Evolutionary conservation across 2,329 filamentous ascomycete genomes (phyloP).

Genomic region (Phyllosticta ampelicida): DNA sequence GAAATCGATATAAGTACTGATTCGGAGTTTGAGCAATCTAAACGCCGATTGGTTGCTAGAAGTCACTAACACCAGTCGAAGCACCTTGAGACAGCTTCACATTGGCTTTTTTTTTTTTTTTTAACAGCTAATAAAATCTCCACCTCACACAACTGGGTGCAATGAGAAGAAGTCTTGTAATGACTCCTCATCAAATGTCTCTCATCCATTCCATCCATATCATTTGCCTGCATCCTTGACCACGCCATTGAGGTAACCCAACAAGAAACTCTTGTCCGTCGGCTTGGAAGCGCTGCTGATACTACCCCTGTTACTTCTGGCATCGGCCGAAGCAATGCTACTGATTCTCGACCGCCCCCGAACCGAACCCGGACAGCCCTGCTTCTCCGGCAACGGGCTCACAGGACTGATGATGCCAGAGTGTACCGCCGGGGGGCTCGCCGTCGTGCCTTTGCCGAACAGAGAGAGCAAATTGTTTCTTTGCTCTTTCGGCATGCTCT

Average conservation of each 20-base stretch:
- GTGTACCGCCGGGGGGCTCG: conserved; percentile 17
- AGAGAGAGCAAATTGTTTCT: conserved; percentile 27
- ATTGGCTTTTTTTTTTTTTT: neutral
- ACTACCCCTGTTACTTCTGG: conserved; percentile 1
- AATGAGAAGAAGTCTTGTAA: neutral
- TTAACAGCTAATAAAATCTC: neutral
- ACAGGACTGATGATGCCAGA: conserved; percentile 30
- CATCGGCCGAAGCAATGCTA: conserved; percentile 17
- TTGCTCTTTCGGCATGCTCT: conserved; percentile 21
- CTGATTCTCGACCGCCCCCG: conserved; percentile 24
- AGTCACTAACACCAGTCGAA: neutral
- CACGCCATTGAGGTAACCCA: conserved; percentile 59
- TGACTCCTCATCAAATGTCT: neutral
- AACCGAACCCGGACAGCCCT: conserved; percentile 14
- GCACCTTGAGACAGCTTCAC: neutral
- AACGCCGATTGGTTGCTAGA: conserved; percentile 7
- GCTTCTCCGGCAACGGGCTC: conserved; percentile 23
- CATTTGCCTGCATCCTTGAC: conserved; percentile 25
- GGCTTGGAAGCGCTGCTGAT: conserved; percentile 31
- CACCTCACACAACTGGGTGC: no score
- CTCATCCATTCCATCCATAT: neutral
- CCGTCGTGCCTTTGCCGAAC: conserved; percentile 20
- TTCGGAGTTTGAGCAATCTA: neutral
- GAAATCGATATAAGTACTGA: neutral
- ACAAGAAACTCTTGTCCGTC: conserved; percentile 63